Base-by-base conservation (phyloP, 305 asterid species). In the Plantago lanceolata region DNA sequence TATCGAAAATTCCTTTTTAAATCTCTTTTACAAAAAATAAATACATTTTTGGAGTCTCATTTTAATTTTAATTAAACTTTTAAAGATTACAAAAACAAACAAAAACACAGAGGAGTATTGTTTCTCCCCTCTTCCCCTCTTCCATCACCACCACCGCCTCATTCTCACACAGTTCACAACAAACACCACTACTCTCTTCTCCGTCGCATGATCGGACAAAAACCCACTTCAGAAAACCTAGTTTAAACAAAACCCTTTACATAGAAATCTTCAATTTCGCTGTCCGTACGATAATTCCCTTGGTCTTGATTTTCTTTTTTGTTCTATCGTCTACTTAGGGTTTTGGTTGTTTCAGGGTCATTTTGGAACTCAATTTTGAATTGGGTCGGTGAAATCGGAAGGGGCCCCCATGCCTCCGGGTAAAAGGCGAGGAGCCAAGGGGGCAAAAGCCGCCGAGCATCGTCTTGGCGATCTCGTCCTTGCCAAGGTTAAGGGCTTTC, bases 401-500 rank as follows among this genome's bases (percentile, higher is more conserved):
- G 45, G 45, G 9, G 45, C 45, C 45, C 45, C 56, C 40, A 90
- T 90, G 95, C 88, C 96, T 70, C 97, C 97, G 14, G 82, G 82
- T 75, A 82, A 89, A 55, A 86, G 60, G 79, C 91, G 97, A 24
- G 95, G 89, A 70, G 82, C 77, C 58, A 90, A 82, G 73, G 85
- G 85, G 65, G 67, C 58, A 52, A 82, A 77, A 67, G 66, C 80
- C 50, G 74, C 78, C 68, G 85, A 89, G 68, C 81, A 88, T 81
- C 78, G 79, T 66, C 59, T 84, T 60, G 97, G 97, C 63, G 97
- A 90, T 81, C 97, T 90, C 43, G 97, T 90, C 40, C 97, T 90
- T 48, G 95, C 96, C 65, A 85, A 90, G 80, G 86, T 85, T 47
- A 85, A 82, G 74, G 92, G 89, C 18, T 82, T 78, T 67, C 91